A percentile compares a stretch with the other conserved stretches of the same genome.
Evolutionary conservation across 345 rosid species (phyloP).

Genomic region (Gossypium rotundifolium): DNA sequence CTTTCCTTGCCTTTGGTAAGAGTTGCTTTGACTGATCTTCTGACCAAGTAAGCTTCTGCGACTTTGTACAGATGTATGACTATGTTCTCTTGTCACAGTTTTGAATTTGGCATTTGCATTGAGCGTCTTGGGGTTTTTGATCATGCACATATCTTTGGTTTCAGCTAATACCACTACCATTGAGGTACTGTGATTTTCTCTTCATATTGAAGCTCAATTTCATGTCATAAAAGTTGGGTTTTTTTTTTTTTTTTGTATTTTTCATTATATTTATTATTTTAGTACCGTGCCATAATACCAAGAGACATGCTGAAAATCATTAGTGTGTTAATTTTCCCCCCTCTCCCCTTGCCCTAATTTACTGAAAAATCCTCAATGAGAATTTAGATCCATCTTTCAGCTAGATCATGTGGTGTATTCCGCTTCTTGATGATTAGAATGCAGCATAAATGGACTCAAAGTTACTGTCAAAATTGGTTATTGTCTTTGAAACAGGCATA

Average conservation of each 20-base stretch:
- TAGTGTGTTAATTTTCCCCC: not conserved
- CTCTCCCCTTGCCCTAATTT: not conserved
- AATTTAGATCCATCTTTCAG: not conserved
- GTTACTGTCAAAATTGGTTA: slow-evolving; percentile 8
- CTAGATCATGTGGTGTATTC: not conserved
- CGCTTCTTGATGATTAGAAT: not conserved
- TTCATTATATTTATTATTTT: not conserved
- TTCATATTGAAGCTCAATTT: not conserved
- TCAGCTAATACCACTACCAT: slow-evolving; percentile 89
- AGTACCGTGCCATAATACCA: not conserved
- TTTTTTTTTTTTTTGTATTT: not conserved
- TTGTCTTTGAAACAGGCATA: slow-evolving; percentile 59
- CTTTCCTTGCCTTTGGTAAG: slow-evolving; percentile 94
- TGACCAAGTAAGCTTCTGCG: not conserved
- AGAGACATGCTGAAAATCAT: not conserved
- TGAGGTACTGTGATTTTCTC: slow-evolving; percentile 49
- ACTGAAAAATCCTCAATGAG: not conserved
- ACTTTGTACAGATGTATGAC: slow-evolving; percentile 1
- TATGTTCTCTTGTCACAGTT: slow-evolving; percentile 44
- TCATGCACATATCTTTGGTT: slow-evolving; percentile 87
- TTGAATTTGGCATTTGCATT: slow-evolving; percentile 90
- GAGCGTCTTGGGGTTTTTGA: slow-evolving; percentile 88
- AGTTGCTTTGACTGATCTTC: slow-evolving; percentile 1
- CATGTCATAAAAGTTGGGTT: not conserved
- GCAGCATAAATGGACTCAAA: not conserved